phyloP scores from a whole-genome alignment of 2,329 filamentous ascomycete species.

The Septoria petroselini region DNA sequence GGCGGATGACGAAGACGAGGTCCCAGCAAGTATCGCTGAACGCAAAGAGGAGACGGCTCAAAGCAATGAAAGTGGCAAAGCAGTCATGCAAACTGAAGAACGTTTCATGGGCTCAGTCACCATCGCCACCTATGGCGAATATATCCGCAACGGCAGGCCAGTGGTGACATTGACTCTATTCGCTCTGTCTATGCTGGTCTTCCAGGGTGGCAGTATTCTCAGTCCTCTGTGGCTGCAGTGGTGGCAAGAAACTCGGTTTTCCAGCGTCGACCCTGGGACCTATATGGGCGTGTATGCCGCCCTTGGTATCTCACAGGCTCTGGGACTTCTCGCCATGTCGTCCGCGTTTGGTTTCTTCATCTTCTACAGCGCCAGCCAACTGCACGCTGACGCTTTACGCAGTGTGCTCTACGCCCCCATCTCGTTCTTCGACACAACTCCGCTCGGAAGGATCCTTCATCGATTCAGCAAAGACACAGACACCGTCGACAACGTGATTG shows the following conservation, averaged over 20 bases:
- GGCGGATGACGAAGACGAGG: not conserved
- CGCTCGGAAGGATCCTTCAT: slow-evolving; percentile 90
- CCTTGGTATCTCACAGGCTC: not conserved
- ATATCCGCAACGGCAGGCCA: slow-evolving; percentile 13
- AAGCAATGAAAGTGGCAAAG: slow-evolving; percentile 15
- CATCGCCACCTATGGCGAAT: slow-evolving; percentile 1
- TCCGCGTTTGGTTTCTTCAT: slow-evolving; percentile 45
- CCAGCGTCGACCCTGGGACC: not conserved
- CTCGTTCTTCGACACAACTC: slow-evolving; percentile 91
- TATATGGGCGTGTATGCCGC: slow-evolving; percentile 5
- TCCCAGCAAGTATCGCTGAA: too few species aligned
- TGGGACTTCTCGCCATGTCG: not conserved
- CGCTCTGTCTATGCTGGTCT: slow-evolving; percentile 5
- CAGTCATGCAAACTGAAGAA: slow-evolving; percentile 69
- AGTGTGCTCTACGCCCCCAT: slow-evolving; percentile 79
- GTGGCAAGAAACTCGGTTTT: not conserved
- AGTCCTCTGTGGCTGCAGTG: not conserved
- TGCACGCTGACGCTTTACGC: slow-evolving; percentile 75
- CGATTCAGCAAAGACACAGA: slow-evolving; percentile 94
- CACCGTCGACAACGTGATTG: slow-evolving; percentile 59
- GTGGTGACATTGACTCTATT: slow-evolving; percentile 5
- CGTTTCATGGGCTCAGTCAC: slow-evolving; percentile 66
- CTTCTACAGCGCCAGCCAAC: slow-evolving; percentile 30
- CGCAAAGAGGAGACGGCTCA: too few species aligned
- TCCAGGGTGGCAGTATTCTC: slow-evolving; percentile 7